These are phyloP conservation scores for Aureobasidium uvarum DNA, from an alignment of 2,329 filamentous ascomycete genomes.

Conservation along the genomic window DNA sequence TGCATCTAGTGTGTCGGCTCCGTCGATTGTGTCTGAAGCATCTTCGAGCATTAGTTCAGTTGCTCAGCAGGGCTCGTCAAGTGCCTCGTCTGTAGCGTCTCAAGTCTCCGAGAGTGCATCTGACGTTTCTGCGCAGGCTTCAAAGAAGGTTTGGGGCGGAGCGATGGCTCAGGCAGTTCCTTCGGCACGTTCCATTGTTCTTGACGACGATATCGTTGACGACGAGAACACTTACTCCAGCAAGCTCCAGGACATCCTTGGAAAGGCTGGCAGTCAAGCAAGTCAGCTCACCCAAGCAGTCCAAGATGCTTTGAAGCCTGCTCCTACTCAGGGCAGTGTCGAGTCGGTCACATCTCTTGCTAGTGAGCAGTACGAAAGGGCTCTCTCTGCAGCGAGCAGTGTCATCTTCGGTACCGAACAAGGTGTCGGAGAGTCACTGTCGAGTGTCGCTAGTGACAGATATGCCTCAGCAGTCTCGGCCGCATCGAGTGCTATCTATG, in stretches of 20 bases:
- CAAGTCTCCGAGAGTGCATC: conserved; percentile 38
- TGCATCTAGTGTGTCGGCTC: conserved; percentile 32
- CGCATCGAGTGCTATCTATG: conserved; percentile 58
- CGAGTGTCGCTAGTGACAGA: conserved; percentile 53
- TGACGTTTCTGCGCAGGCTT: conserved; percentile 31
- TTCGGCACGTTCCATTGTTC: conserved; percentile 48
- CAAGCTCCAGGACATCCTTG: conserved; percentile 53
- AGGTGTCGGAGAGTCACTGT: conserved; percentile 45
- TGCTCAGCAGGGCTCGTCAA: conserved; percentile 33
- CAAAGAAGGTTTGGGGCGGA: conserved; percentile 54
- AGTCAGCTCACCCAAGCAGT: conserved; percentile 56
- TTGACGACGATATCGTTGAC: conserved; percentile 49
- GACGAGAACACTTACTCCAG: conserved; percentile 51
- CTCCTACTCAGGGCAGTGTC: conserved; percentile 47
- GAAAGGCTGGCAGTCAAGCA: conserved; percentile 54
- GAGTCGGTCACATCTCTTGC: conserved; percentile 55
- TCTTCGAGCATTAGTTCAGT: conserved; percentile 24
- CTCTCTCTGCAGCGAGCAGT: conserved; percentile 57
- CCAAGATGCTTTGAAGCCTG: conserved; percentile 53
- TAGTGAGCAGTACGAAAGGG: conserved; percentile 57
- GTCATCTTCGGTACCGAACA: conserved; percentile 54
- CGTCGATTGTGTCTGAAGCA: conserved; percentile 28
- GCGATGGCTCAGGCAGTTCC: conserved; percentile 54
- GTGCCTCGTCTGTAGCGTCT: conserved; percentile 31
- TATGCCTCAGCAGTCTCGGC: conserved; percentile 59